Evolutionary conservation across 148 eudicot genomes (phyloP).

Genomic region (Euryodendron excelsum): DNA sequence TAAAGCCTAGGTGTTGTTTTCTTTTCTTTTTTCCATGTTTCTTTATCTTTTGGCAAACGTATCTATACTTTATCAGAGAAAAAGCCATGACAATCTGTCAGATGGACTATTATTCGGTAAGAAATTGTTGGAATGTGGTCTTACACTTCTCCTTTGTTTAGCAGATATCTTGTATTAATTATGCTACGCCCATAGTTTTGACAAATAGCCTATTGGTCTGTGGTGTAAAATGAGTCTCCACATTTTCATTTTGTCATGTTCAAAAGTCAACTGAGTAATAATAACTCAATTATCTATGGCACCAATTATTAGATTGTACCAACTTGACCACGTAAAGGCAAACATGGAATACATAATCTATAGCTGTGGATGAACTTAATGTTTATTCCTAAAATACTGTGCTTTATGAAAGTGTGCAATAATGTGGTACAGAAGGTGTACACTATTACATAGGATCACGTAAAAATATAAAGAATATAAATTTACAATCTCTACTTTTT

Average conservation of each 20-base stretch:
- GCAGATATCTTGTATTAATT: neutral
- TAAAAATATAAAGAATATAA: neutral
- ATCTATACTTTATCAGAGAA: neutral
- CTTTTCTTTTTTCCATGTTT: neutral
- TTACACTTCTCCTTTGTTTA: neutral
- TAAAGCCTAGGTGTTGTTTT: no score
- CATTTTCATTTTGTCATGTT: neutral
- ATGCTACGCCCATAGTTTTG: neutral
- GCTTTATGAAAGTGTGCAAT: neutral
- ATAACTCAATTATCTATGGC: neutral
- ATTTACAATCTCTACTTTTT: neutral
- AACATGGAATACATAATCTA: neutral
- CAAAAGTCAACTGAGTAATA: neutral
- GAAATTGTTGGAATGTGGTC: neutral
- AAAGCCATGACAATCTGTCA: neutral
- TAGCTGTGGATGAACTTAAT: neutral
- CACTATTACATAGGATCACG: neutral
- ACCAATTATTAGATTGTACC: neutral
- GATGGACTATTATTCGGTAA: neutral
- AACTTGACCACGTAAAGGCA: neutral
- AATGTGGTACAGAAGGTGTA: neutral
- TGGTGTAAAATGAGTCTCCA: neutral
- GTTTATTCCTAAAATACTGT: neutral
- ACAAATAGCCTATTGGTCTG: neutral
- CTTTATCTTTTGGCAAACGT: neutral